Evolutionary conservation across 2,329 filamentous ascomycete species (phyloP).

Genomic region (Fusarium sp.): DNA sequence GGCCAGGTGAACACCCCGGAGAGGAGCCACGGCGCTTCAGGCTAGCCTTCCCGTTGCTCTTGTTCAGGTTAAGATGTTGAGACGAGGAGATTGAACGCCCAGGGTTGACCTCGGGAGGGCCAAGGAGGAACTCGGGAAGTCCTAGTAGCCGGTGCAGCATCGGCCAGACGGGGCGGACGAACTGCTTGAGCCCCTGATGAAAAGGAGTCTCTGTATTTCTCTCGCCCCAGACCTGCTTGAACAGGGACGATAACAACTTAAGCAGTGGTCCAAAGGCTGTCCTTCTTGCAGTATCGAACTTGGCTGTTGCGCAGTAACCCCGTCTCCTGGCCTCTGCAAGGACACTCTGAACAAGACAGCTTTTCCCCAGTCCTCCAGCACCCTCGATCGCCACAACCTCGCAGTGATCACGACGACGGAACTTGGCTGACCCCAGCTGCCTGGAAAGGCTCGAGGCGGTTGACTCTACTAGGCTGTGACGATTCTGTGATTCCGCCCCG

Average conservation of each 20-base stretch:
- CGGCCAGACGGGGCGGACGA: slow-evolving; percentile 73
- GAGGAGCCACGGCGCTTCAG: slow-evolving; percentile 62
- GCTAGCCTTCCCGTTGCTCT: slow-evolving; percentile 46
- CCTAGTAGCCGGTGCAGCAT: slow-evolving; percentile 71
- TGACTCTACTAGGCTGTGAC: slow-evolving; percentile 59
- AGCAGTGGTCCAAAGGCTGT: slow-evolving; percentile 73
- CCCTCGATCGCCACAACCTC: slow-evolving; percentile 73
- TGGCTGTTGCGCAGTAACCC: slow-evolving; percentile 74
- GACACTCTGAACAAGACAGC: slow-evolving; percentile 72
- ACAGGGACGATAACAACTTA: slow-evolving; percentile 73
- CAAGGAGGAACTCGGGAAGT: slow-evolving; percentile 77
- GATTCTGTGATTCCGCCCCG: slow-evolving; percentile 54
- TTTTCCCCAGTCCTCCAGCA: slow-evolving; percentile 73
- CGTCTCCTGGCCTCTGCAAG: slow-evolving; percentile 69
- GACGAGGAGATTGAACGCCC: slow-evolving; percentile 53
- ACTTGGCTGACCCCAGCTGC: slow-evolving; percentile 68
- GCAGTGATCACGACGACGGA: slow-evolving; percentile 71
- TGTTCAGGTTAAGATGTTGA: slow-evolving; percentile 48
- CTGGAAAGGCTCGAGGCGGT: slow-evolving; percentile 64
- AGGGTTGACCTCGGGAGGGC: slow-evolving; percentile 56
- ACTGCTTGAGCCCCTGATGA: slow-evolving; percentile 71
- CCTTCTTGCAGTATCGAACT: slow-evolving; percentile 72
- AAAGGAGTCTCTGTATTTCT: slow-evolving; percentile 74
- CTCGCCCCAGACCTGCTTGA: slow-evolving; percentile 76
- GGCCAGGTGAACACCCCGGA: slow-evolving; percentile 57